Percentiles rank a stretch among this genome's conserved stretches.
Conservation (phyloP, 176 grass and related monocot species). For the Hsuehochloa calcarea region DNA sequence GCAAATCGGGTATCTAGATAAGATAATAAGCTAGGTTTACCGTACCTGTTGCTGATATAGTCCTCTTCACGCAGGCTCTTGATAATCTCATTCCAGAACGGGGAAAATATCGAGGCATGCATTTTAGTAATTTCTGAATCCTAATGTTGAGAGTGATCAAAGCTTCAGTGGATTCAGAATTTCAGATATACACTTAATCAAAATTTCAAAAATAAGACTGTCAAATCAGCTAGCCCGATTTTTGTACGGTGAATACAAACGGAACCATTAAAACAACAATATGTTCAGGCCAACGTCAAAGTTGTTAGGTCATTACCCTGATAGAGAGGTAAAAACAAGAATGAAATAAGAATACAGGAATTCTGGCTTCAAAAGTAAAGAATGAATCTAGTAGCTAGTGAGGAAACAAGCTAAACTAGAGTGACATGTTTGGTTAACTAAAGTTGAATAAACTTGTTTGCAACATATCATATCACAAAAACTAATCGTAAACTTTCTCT, state of each 20-base stretch:
- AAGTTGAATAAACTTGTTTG: not conserved
- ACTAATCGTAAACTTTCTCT: not conserved
- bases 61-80: conserved; percentile 98
- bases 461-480: not conserved
- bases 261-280: not conserved
- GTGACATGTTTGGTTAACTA: conserved; percentile 1
- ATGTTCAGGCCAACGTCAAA: not conserved
- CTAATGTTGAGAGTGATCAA: conserved; percentile 34
- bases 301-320: not conserved
- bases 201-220: not conserved
- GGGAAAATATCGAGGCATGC: conserved; percentile 77
- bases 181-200: not conserved
- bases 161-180: not conserved
- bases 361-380: conserved; percentile 4
- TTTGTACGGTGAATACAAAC: not conserved
- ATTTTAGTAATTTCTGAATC: conserved; percentile 65
- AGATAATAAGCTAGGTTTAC: not conserved
- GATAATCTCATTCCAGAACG: conserved; percentile 99
- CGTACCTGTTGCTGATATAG: conserved; percentile 80
- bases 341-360: conserved; percentile 1
- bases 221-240: not conserved
- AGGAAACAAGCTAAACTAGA: conserved; percentile 14
- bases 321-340: not conserved
- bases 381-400: not conserved
- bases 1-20: not conserved